Base-by-base conservation (phyloP, 1,284 basidiomycete species). In the Ustilago bromivora region DNA sequence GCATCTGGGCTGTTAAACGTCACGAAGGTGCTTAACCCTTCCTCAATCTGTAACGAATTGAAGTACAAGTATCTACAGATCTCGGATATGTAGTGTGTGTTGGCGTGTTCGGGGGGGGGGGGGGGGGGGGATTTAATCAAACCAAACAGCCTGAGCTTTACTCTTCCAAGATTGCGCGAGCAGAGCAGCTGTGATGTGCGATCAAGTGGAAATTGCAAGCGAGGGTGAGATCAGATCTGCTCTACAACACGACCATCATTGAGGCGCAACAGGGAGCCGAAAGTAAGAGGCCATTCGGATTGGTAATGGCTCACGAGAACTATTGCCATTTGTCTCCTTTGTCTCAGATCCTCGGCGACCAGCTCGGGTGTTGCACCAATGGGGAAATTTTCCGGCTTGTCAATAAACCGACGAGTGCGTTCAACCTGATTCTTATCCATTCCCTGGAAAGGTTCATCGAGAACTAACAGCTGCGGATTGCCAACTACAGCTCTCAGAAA, bases 381-480 rank as follows among this genome's bases (percentile, higher is more conserved):
- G 2, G 54, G 31, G 19, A 72, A 75, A 4, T 17, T 23, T n/a
- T 60, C 41, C 9, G 64, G 62, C 12, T 41, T 12, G 49, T 86
- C 84, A 4, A 86, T 47, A 32, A 69, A 85, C 1, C 52, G 57
- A 4, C 82, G 69, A 9, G 71, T 68, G 7, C 75, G 62, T 36
- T 74, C 66, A 0, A 79, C 71, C 59, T 85, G 83, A 19, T 53
- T 31, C 11, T 63, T 49, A 52, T 81, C 78, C 84, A 85, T 84
- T 7, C 83, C 83, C 35, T 85, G 84, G 61, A 86, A 86, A 32
- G 84, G 82, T 57, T 86, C 84, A 64, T 86, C 84, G 5, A 86
- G 71, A 9, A 86, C 78, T 9, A 86, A 60, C 8, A 86, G 52
- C 11, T 46, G 15, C 1, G 84, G 84, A 11, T 75, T 61, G 10